Evolutionary conservation across 129 eudicot species (phyloP).

Genomic region (Lonicera japonica): DNA sequence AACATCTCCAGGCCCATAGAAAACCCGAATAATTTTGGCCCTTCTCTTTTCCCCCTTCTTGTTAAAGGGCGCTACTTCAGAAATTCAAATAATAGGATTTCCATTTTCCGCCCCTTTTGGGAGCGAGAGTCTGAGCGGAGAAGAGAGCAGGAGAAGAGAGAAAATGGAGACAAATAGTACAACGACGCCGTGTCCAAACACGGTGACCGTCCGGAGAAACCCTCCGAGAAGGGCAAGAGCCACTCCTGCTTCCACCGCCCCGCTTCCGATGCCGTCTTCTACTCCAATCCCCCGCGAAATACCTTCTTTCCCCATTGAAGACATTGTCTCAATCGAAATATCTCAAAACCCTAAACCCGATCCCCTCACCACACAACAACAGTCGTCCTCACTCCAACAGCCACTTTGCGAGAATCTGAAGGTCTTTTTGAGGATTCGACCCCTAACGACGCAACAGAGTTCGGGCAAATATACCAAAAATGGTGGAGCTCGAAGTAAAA

Average conservation of each 20-base stretch:
- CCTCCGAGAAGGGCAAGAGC: slow-evolving; percentile 69
- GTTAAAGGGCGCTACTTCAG: background rate
- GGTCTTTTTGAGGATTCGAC: slow-evolving; percentile 57
- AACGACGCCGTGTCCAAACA: slow-evolving; percentile 42
- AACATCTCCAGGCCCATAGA: too few relatives aligned
- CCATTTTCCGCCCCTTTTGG: background rate
- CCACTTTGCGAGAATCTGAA: slow-evolving; percentile 40
- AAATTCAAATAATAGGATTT: background rate
- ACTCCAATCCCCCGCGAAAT: slow-evolving; percentile 21
- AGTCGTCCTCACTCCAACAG: background rate
- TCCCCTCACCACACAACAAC: background rate
- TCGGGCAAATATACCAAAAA: background rate
- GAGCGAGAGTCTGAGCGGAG: background rate
- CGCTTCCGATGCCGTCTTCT: slow-evolving; percentile 15
- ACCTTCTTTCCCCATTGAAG: slow-evolving; percentile 43
- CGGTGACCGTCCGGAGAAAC: slow-evolving; percentile 74
- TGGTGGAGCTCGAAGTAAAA: slow-evolving; percentile 18
- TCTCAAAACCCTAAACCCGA: slow-evolving; percentile 16
- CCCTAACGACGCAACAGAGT: slow-evolving; percentile 21
- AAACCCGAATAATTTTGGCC: too few relatives aligned
- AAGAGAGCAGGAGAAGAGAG: background rate
- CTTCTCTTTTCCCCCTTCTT: too few relatives aligned
- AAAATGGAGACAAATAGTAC: slow-evolving; percentile 38
- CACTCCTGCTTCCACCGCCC: slow-evolving; percentile 44
- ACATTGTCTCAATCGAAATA: slow-evolving; percentile 35